phyloP scores from a whole-genome alignment of 768 basidiomycete genomes.

The Collybia sordida region DNA sequence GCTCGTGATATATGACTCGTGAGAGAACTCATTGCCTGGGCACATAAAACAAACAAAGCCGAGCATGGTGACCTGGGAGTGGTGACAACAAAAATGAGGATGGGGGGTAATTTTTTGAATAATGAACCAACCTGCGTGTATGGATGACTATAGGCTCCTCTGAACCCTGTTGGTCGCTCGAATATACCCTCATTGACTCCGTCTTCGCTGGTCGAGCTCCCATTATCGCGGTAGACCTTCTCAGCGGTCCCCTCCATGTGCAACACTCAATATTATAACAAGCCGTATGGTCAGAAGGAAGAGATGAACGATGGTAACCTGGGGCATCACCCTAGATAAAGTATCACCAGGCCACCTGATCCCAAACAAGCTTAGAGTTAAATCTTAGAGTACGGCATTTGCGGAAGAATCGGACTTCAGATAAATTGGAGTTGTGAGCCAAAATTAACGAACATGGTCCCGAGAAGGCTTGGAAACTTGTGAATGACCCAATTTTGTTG shows the following conservation, averaged over 20 bases:
- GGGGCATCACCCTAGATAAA: neutral
- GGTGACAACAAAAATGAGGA: neutral
- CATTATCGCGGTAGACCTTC: too few species aligned
- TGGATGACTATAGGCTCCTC: slow-evolving; percentile 21
- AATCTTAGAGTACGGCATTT: too few species aligned
- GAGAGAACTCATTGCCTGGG: slow-evolving; percentile 36
- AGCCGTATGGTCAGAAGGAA: neutral
- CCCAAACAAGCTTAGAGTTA: too few species aligned
- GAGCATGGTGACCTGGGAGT: slow-evolving; percentile 46
- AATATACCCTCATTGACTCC: slow-evolving; percentile 8
- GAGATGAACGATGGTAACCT: neutral
- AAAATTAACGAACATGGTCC: too few species aligned
- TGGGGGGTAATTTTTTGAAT: neutral
- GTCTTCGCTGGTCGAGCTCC: too few species aligned
- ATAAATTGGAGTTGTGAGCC: too few species aligned
- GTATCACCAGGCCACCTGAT: too few species aligned
- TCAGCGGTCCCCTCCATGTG: too few species aligned
- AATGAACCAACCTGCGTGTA: slow-evolving; percentile 16
- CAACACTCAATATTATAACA: too few species aligned
- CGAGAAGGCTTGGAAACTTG: too few species aligned
- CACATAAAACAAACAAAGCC: slow-evolving; percentile 74
- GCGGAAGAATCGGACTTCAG: too few species aligned
- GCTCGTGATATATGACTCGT: neutral
- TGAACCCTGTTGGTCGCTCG: slow-evolving; percentile 20
- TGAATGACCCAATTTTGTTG: too few species aligned